Evolutionary conservation across 805 yeast species (phyloP).

Genomic region (Suhomyces faveliae): DNA sequence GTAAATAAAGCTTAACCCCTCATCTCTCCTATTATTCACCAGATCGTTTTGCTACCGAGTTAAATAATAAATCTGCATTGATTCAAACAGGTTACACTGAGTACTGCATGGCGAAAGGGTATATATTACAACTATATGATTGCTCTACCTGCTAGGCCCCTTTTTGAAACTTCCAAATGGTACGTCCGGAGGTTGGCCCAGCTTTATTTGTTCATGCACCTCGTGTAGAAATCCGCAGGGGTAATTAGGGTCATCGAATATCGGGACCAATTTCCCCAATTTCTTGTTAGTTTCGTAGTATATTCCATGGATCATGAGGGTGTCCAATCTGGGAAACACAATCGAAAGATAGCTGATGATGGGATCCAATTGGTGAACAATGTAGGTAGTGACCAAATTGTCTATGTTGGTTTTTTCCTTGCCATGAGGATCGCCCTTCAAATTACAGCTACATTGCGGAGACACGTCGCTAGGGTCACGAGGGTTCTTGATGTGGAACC

Average conservation of each 20-base stretch:
- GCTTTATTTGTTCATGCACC: background rate
- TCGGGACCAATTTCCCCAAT: slow-evolving; percentile 18
- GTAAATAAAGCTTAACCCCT: too few species aligned
- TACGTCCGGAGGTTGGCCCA: background rate
- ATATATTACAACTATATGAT: background rate
- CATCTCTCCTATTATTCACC: background rate
- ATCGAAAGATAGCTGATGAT: slow-evolving; percentile 24
- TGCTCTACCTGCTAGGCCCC: background rate
- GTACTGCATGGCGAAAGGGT: slow-evolving; percentile 11
- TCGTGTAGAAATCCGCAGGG: slow-evolving; percentile 20
- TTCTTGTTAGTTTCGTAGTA: slow-evolving; percentile 21
- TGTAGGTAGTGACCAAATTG: slow-evolving; percentile 32
- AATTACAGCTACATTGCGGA: slow-evolving; percentile 21
- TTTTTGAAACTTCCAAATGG: slow-evolving; percentile 10
- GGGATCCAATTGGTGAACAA: slow-evolving; percentile 35
- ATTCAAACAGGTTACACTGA: too few species aligned
- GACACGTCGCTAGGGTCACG: slow-evolving; percentile 2
- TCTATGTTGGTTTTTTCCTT: slow-evolving; percentile 23
- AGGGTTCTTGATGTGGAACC: slow-evolving; percentile 22
- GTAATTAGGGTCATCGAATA: slow-evolving; percentile 28
- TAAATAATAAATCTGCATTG: too few species aligned
- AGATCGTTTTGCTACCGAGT: slow-evolving; percentile 9
- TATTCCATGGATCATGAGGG: slow-evolving; percentile 35
- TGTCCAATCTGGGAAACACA: slow-evolving; percentile 26
- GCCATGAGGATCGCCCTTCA: slow-evolving; percentile 26